A percentile compares a stretch with the other conserved stretches of the same genome.
phyloP scores from a whole-genome alignment of 345 rosid genomes.

The Dovyalis caffra region DNA sequence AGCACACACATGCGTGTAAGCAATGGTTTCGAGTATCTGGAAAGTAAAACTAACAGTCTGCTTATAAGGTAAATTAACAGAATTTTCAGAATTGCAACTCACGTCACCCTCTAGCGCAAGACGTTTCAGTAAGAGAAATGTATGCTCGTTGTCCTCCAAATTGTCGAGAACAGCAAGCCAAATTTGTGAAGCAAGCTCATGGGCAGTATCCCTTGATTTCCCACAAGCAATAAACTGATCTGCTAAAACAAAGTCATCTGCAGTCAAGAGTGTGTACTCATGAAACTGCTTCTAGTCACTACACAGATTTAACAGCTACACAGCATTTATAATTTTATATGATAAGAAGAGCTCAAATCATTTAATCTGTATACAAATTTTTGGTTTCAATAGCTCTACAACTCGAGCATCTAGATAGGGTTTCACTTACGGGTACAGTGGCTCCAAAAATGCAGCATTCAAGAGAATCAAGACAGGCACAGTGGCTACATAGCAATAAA shows the following conservation, averaged over 20 bases:
- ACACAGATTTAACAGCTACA: neutral
- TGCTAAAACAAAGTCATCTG: constrained; percentile 31
- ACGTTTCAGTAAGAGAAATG: constrained; percentile 66
- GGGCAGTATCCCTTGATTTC: constrained; percentile 61
- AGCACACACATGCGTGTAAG: too few species aligned
- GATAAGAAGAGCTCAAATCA: neutral
- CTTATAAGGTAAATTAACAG: neutral
- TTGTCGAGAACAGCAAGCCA: constrained; percentile 87
- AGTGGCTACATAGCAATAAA: too few species aligned
- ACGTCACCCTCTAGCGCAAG: constrained; percentile 78
- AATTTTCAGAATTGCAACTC: constrained; percentile 24
- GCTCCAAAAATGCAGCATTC: too few species aligned
- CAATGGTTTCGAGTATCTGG: too few species aligned
- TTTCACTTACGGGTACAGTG: neutral
- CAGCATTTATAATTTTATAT: neutral
- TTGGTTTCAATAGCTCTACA: neutral
- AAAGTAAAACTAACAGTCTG: too few species aligned
- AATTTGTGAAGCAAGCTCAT: constrained; percentile 72
- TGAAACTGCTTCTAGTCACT: neutral
- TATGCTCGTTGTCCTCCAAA: constrained; percentile 72
- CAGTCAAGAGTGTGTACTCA: neutral
- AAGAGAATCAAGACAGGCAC: too few species aligned
- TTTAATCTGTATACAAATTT: neutral
- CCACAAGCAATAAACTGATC: constrained; percentile 87
- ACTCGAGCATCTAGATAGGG: neutral